Base-by-base conservation (phyloP, 805 yeast genomes). In the Yamadazyma paraphyllophila region DNA sequence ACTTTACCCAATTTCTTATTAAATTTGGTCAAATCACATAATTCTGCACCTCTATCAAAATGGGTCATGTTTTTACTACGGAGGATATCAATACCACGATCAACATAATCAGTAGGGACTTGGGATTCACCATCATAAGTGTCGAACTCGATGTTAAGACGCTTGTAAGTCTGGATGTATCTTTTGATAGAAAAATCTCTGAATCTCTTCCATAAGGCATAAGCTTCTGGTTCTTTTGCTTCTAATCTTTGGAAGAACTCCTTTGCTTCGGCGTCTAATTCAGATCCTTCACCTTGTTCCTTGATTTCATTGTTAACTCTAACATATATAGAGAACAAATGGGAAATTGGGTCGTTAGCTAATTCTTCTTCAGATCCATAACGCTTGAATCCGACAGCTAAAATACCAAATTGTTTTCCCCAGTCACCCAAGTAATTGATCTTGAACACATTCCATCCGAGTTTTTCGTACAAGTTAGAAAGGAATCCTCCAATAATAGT, bases 371-470 rank as follows among this genome's bases (percentile, higher is more conserved):
- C 96, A 51, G 77, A 68, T 41, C 99, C 99, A 62, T 86, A 94
- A 60, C 79, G 82, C 46, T 81, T 80, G 66, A 85, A 94, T 39
- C 97, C 99, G 51, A 94, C 85, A 20, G 98, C 99, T 56, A 94
- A 77, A 38, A 94, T 66, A 67, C 99, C 99, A 61, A 92, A 94
- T 74, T 94, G 99, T 71, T 94, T 94, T 47, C 99, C 99, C 99
- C 99, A 94, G 71, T 94, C 99, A 60, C 99, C 99, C 55, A 94
- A 77, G 69, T 94, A 94, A 75, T 94, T 94, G 74, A 92, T 77
- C 71, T 97, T 81, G 55, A 78, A 70, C 37, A 94, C 99, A n/a
- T 88, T 80, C 88, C 92, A 94, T 39, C 98, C 99, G 47, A 84
- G 74, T 55, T 81, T 83, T 69, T 90, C 97, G 63, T 94, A 88